These are phyloP conservation scores for Tricholoma matsutake DNA, from an alignment of 768 basidiomycete species.

Conservation along the genomic window DNA sequence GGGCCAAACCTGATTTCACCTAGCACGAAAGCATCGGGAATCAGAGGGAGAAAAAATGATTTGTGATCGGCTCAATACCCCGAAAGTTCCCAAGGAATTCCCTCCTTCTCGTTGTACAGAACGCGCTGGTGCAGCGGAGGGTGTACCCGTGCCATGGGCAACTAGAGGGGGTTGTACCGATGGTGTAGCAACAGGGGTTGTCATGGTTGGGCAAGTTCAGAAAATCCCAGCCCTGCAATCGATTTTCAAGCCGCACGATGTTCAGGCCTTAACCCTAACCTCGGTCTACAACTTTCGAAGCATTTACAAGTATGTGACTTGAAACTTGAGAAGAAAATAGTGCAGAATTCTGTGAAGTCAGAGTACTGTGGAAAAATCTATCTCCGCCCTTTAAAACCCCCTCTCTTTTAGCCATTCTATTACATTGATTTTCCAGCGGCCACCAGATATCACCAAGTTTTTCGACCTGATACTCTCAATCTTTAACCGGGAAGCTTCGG, in stretches of 20 bases:
- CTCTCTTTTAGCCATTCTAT: conserved; percentile 58
- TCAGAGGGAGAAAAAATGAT: conserved; percentile 7
- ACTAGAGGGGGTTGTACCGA: conserved; percentile 32
- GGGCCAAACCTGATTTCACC: conserved; percentile 93
- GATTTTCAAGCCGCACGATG: conserved; percentile 7
- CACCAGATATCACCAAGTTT: conserved; percentile 59
- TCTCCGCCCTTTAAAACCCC: conserved; percentile 48
- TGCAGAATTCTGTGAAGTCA: not conserved
- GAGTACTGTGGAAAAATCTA: not conserved
- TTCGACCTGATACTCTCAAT: conserved; percentile 45
- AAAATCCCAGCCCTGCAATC: conserved; percentile 15
- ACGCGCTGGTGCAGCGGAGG: conserved; percentile 51
- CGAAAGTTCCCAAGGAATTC: conserved; percentile 69
- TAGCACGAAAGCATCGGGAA: conserved; percentile 23
- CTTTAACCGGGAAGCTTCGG: conserved; percentile 47
- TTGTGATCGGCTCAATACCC: conserved; percentile 33
- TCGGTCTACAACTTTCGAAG: conserved; percentile 7
- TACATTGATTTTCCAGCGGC: conserved; percentile 60
- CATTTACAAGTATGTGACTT: no score
- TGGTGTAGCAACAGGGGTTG: conserved; percentile 26
- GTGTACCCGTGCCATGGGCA: conserved; percentile 36
- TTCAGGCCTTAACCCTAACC: conserved; percentile 23
- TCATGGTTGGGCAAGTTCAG: conserved; percentile 19
- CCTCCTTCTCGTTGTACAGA: conserved; percentile 49
- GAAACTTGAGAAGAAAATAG: no score